Evolutionary conservation across 176 grass and related monocot genomes (phyloP), one percentile per base, ranked within the genome.

Genomic region (Rhynchospora breviuscula): DNA sequence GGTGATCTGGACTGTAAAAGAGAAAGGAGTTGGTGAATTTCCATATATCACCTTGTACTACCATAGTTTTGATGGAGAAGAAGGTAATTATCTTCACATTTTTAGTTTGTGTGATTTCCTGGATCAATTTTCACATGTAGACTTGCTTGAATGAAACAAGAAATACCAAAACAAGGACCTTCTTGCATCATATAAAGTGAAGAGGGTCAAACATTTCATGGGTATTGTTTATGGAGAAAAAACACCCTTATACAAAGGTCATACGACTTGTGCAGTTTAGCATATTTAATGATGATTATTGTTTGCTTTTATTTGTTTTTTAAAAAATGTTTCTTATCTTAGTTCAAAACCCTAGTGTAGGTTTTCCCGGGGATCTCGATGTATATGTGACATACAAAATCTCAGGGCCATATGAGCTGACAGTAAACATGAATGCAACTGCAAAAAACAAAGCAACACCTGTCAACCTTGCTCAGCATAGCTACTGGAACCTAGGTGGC

Each of bases 401-500:
- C 29, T 89, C 89, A 6, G 45, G 45, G 1, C 82, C 89, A 0
- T 93, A 91, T 83, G 46, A 74, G 21, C 75, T 98, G 40, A 91
- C 82, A 60, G 8, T 98, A 33, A 79, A 67, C 85, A 89, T 87
- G 86, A 84, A 83, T 59, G 88, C 82, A 73, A 89, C 88, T 80
- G 82, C 92, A 61, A 59, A 43, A 7, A 85, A 91, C 80, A 90
- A 47, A 88, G 87, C 90, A 1, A 95, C 95, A 66, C 95, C 95
- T 1, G 90, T 95, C 81, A 98, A 91, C 89, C 23, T 98, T 2
- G 82, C 87, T 49, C 84, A 81, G 45, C 95, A 98, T 85, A 31
- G 63, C 68, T 94, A 98, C 81, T 91, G 89, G 90, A 95, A 98
- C 86, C 89, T 98, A 6, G 84, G 63, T n/a, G 91, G 95, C 8